Evolutionary conservation across 495 filamentous ascomycete genomes (phyloP).

Genomic region (Aspergillus homomorphus): DNA sequence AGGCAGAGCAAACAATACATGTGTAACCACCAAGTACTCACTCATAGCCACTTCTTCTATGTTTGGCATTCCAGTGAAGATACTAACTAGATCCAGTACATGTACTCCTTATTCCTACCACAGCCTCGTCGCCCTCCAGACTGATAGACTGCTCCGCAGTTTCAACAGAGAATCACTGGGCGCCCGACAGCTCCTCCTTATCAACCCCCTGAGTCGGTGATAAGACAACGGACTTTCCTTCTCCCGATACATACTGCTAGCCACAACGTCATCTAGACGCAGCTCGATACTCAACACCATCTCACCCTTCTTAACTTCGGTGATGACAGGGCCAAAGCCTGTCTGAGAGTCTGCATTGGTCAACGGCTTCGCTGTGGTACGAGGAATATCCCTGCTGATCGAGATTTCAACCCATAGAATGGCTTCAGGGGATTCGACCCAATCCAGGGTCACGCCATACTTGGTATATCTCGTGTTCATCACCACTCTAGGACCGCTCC

Average conservation of each 20-base stretch:
- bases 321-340: not conserved
- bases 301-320: not conserved
- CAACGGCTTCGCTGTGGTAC: not conserved
- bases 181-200: too few species aligned
- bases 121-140: too few species aligned
- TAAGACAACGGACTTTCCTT: conserved; percentile 6
- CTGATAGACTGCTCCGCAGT: too few species aligned
- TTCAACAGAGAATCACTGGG: too few species aligned
- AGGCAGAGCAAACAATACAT: not conserved
- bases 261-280: conserved; percentile 4
- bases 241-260: not conserved
- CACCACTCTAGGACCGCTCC: conserved; percentile 74
- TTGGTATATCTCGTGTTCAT: conserved; percentile 62
- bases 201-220: not conserved
- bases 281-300: not conserved
- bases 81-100: not conserved
- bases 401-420: conserved; percentile 14
- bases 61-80: too few species aligned
- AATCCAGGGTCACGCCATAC: conserved; percentile 53
- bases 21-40: not conserved
- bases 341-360: not conserved
- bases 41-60: not conserved
- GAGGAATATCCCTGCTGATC: not conserved
- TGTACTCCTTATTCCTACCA: not conserved
- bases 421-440: conserved; percentile 20